Conservation (phyloP, 1,139 yeast species). For the Candida sp. region DNA sequence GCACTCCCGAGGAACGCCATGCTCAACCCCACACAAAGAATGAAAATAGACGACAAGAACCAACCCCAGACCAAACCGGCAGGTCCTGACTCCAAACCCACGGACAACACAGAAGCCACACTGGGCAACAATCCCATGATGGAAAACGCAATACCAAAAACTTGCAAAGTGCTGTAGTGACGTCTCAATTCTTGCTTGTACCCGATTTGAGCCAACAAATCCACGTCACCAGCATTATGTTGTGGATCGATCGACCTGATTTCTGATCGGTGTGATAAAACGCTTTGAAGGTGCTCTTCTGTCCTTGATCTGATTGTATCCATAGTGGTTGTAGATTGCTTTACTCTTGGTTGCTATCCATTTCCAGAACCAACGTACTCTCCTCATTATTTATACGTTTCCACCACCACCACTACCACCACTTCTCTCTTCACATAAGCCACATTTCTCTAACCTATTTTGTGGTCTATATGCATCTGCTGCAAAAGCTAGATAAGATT, state of each 20-base stretch:
- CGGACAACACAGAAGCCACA: conserved; percentile 39
- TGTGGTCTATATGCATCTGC: neutral
- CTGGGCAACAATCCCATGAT: conserved; percentile 58
- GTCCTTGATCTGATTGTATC: conserved; percentile 20
- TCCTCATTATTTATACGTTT: neutral
- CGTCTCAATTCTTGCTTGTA: conserved; percentile 56
- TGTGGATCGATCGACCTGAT: conserved; percentile 29
- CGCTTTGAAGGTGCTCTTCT: conserved; percentile 24
- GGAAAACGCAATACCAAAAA: conserved; percentile 56
- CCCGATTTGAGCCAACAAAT: conserved; percentile 55
- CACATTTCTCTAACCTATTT: neutral
- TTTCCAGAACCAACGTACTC: neutral
- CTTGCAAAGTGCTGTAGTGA: conserved; percentile 51
- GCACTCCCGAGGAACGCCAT: conserved; percentile 70
- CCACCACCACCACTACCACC: no score
- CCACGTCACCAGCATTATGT: conserved; percentile 42
- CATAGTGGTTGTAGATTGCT: conserved; percentile 4
- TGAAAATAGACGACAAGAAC: conserved; percentile 63
- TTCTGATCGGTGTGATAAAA: conserved; percentile 28
- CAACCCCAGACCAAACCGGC: conserved; percentile 72
- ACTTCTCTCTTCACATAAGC: no score
- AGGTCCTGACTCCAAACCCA: conserved; percentile 46
- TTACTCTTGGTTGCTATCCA: neutral
- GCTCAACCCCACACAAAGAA: conserved; percentile 59
- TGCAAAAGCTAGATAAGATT: neutral